Percentiles rank a stretch among this genome's conserved stretches.
Conservation (phyloP, 2,329 filamentous ascomycete genomes). For the Aspergillus sp. region DNA sequence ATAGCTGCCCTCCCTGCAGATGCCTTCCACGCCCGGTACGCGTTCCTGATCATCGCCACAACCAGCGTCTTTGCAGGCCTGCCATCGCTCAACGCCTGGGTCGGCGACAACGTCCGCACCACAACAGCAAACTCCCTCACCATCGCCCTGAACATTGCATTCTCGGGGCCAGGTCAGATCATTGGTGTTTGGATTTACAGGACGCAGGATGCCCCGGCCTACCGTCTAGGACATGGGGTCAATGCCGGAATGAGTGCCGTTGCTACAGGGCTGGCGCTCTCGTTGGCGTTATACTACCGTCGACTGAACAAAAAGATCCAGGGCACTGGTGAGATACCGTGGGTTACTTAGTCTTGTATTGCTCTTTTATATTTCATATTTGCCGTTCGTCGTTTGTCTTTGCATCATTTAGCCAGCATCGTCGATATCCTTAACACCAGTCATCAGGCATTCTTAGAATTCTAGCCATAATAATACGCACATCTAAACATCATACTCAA, state of each 20-base stretch:
- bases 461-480: neutral
- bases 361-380: neutral
- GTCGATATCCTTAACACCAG: too few species aligned
- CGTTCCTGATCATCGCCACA: conserved; percentile 20
- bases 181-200: conserved; percentile 31
- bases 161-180: conserved; percentile 28
- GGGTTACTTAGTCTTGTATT: neutral
- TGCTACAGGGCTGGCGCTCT: neutral
- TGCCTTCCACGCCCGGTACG: conserved; percentile 16
- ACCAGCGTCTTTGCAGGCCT: conserved; percentile 25
- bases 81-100: conserved; percentile 27
- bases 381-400: too few species aligned
- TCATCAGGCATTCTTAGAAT: neutral
- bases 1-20: neutral
- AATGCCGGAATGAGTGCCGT: neutral
- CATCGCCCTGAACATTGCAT: conserved; percentile 27
- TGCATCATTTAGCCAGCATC: too few species aligned
- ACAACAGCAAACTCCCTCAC: conserved; percentile 22
- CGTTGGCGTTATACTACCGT: neutral
- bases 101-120: conserved; percentile 23
- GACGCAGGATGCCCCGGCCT: conserved; percentile 1
- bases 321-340: neutral
- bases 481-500: neutral
- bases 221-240: neutral
- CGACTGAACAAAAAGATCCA: neutral